A percentile compares a stretch with the other conserved stretches of the same genome.
phyloP scores from a whole-genome alignment of 176 grass and related monocot genomes.

The Lolium perenne region DNA sequence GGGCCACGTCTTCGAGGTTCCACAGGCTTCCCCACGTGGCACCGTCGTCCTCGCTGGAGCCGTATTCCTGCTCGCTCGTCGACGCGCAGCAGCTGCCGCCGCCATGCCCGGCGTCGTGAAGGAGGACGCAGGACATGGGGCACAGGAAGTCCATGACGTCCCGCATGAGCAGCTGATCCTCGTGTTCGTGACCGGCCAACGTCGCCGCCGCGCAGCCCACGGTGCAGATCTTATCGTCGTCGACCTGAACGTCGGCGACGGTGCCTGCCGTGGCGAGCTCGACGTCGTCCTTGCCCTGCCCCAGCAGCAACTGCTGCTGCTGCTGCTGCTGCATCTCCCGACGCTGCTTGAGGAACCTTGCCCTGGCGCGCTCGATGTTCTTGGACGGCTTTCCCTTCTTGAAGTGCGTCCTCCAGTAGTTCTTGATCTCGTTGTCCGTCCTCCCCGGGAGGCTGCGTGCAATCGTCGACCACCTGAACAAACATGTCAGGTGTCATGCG shows the following conservation, averaged over 20 bases:
- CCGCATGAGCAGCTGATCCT: conserved; percentile 48
- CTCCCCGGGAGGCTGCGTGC: conserved; percentile 84
- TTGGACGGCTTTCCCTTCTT: conserved; percentile 87
- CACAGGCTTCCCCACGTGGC: conserved; percentile 85
- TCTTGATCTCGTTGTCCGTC: conserved; percentile 99
- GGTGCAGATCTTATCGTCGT: not conserved
- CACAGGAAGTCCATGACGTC: conserved; percentile 59
- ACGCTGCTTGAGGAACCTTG: conserved; percentile 59
- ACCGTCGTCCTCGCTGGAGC: conserved; percentile 62
- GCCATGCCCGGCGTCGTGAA: conserved; percentile 28
- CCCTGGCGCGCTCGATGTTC: conserved; percentile 76
- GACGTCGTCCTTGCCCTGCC: conserved; percentile 11
- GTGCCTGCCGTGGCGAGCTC: not conserved
- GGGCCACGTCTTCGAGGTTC: conserved; percentile 72
- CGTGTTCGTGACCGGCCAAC: conserved; percentile 10
- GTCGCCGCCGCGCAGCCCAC: not conserved
- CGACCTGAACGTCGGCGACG: not conserved
- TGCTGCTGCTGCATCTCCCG: conserved; percentile 53
- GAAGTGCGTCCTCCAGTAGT: conserved; percentile 98
- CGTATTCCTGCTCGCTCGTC: conserved; percentile 52
- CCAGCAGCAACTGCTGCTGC: conserved; percentile 36
- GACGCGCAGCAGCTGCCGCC: conserved; percentile 52
- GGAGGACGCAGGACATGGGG: conserved; percentile 52
- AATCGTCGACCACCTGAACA: conserved; percentile 91
- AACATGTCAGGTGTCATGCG: not conserved